Conservation (phyloP, 495 filamentous ascomycete genomes). For the Cercophora newfieldiana region DNA sequence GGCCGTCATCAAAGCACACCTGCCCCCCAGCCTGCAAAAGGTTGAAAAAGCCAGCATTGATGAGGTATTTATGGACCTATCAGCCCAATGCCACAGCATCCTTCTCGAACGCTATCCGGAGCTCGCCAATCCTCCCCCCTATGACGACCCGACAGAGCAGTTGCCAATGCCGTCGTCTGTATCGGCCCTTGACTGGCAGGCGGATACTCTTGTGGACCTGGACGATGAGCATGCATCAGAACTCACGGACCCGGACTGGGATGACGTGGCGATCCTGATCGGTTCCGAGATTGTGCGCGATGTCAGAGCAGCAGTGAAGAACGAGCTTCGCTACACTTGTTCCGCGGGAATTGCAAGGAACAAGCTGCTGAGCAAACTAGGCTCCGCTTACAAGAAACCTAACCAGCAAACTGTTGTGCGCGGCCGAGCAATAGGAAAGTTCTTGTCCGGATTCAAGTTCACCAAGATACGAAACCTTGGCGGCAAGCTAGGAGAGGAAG, state of each 20-base stretch:
- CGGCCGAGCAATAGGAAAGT: slow-evolving; percentile 76
- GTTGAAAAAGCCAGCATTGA: slow-evolving; percentile 90
- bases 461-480: slow-evolving; percentile 95
- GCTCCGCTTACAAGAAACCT: slow-evolving; percentile 87
- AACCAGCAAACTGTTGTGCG: slow-evolving; percentile 90
- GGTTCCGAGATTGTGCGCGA: slow-evolving; percentile 85
- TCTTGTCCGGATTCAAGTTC: slow-evolving; percentile 84
- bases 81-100: slow-evolving; percentile 72
- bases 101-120: slow-evolving; percentile 80
- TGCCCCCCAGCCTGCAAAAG: slow-evolving; percentile 62
- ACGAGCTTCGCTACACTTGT: slow-evolving; percentile 72
- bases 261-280: slow-evolving; percentile 84
- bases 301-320: slow-evolving; percentile 61
- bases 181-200: slow-evolving; percentile 76
- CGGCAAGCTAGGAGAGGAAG: slow-evolving; percentile 91
- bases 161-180: slow-evolving; percentile 75
- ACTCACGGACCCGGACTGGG: slow-evolving; percentile 88
- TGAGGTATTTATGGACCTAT: slow-evolving; percentile 92
- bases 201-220: slow-evolving; percentile 76
- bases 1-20: slow-evolving; percentile 71
- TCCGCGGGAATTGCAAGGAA: slow-evolving; percentile 85
- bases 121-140: slow-evolving; percentile 59
- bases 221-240: slow-evolving; percentile 70
- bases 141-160: slow-evolving; percentile 69
- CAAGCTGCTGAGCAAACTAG: slow-evolving; percentile 94